Conservation (phyloP, 73 alveolate species). For the Blepharisma japonicum region DNA sequence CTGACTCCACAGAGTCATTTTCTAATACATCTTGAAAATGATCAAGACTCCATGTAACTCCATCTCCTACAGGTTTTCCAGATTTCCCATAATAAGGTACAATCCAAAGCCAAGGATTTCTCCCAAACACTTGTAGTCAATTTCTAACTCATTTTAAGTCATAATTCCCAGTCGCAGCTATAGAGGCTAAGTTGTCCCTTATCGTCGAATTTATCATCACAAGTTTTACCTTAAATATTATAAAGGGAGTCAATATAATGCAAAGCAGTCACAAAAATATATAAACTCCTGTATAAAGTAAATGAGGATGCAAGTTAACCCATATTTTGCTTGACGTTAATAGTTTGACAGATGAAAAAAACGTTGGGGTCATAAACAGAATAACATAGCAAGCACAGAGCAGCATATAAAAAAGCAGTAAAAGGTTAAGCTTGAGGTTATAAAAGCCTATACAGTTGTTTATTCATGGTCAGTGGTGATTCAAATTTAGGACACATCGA, state of each 20-base stretch:
- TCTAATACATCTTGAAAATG: not conserved
- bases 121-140: slow-evolving; percentile 36
- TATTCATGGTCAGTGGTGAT: slow-evolving; percentile 61
- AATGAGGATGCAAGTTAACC: too few species aligned
- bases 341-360: not conserved
- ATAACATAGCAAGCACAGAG: slow-evolving; percentile 48
- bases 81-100: slow-evolving; percentile 57
- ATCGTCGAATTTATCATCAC: slow-evolving; percentile 86
- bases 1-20: not conserved
- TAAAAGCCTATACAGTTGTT: slow-evolving; percentile 51
- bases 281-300: slow-evolving; percentile 16
- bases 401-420: slow-evolving; percentile 43
- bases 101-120: slow-evolving; percentile 34
- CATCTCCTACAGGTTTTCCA: slow-evolving; percentile 95
- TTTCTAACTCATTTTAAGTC: slow-evolving; percentile 16
- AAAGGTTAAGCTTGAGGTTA: slow-evolving; percentile 36
- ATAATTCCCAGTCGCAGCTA: too few species aligned
- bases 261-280: slow-evolving; percentile 44
- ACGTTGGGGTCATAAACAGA: slow-evolving; percentile 31
- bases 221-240: slow-evolving; percentile 77
- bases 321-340: too few species aligned
- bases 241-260: slow-evolving; percentile 69
- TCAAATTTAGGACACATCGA: slow-evolving; percentile 44
- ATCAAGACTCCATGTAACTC: slow-evolving; percentile 66
- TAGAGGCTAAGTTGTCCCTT: slow-evolving; percentile 82